Base-by-base conservation (phyloP, 768 basidiomycete genomes). In the Inosperma sp. region DNA sequence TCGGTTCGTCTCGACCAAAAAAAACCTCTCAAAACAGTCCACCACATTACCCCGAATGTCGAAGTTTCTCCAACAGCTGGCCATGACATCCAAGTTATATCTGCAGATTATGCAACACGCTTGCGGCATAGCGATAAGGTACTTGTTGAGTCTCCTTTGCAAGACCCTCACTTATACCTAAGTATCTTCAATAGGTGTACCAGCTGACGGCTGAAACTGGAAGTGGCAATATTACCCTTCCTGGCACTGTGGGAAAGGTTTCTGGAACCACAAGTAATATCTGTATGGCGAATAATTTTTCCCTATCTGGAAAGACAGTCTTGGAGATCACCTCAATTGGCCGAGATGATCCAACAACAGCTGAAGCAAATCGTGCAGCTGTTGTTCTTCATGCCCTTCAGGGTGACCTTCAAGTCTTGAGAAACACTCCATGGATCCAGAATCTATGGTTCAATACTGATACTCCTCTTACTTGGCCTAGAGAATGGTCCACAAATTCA, bases 301-400 rank as follows among this genome's bases (percentile, higher is more conserved):
- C 48, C 49, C 44, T 47, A 5, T 53, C 59, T 48, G 63, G 65
- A 59, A 71, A 51, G 63, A 68, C 62, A 1, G 65, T 80, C 23
- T 47, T 59, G 0, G 62, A 62, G 6, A 68, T 87, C 21, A 74
- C 66, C 17, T 72, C 83, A 7, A 69, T 72, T 54, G 84, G 83
- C 0, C 74, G 71, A 27, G 82, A 77, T 33, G 74, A 68, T 31
- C 78, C 77, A 1, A 88, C 86, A 3, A 61, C 57, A 17, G 84
- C 87, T 22, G 84, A 87, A 53, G 64, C 65, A 4, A 69, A 74
- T 39, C 74, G 72, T 21, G 72, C 68, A 1, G 66, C 62, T 0
- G 67, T 68, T 21, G 51, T 80, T 31, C 72, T 77, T 29, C 65
- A 63, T 5, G 66, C 74, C 39, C 66, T 80, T 3, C 77, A 80